These are phyloP conservation scores for Citropsis articulata DNA, from an alignment of 345 rosid genomes.

Conservation along the genomic window DNA sequence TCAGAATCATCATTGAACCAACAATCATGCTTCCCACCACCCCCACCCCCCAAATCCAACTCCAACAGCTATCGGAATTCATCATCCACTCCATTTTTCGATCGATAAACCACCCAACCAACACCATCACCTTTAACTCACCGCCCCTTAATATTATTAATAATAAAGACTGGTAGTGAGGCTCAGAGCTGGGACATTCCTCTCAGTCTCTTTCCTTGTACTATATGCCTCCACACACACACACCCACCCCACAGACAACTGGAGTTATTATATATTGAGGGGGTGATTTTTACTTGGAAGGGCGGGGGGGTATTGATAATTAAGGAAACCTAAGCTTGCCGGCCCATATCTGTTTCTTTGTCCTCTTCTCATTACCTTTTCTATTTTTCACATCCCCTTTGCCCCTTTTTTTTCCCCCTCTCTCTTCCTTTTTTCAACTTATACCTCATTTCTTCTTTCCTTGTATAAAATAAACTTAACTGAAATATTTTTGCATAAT, in stretches of 20 bases:
- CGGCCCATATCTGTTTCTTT: background rate
- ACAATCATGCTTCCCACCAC: background rate
- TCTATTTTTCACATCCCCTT: no score
- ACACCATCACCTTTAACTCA: background rate
- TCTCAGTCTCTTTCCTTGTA: background rate
- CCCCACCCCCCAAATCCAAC: background rate
- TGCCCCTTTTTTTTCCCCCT: background rate
- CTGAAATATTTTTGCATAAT: no score
- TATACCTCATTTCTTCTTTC: background rate
- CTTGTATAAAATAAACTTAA: background rate
- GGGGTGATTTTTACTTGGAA: background rate
- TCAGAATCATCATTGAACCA: conserved; percentile 25
- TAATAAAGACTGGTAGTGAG: background rate
- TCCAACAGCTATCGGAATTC: background rate
- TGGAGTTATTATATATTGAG: background rate
- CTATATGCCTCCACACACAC: background rate
- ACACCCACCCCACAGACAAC: no score
- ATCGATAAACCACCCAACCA: background rate
- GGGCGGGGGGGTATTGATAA: background rate
- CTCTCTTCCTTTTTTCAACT: background rate
- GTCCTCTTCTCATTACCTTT: background rate
- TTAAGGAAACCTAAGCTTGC: background rate
- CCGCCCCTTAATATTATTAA: background rate
- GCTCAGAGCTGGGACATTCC: background rate
- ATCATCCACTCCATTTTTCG: background rate